Evolutionary conservation across 2,329 filamentous ascomycete species (phyloP).

Genomic region (Monosporascus ibericus): DNA sequence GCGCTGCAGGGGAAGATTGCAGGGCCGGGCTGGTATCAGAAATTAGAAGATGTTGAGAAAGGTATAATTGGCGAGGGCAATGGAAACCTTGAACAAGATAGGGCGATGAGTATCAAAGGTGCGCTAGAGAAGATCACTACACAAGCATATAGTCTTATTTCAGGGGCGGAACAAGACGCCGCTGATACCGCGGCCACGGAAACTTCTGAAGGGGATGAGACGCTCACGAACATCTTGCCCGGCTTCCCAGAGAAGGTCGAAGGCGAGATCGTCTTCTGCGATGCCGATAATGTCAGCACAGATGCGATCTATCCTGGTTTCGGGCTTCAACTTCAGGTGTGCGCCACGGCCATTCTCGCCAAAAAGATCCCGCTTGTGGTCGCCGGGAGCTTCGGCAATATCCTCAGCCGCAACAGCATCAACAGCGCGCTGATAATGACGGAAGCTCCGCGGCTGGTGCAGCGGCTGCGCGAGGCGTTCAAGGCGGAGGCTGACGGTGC

Average conservation of each 20-base stretch:
- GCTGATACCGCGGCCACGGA: neutral
- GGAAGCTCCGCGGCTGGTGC: too few species aligned
- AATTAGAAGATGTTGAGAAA: conserved; percentile 61
- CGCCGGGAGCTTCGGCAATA: conserved; percentile 75
- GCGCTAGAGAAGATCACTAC: conserved; percentile 31
- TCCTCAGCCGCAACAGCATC: conserved; percentile 72
- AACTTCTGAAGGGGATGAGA: conserved; percentile 42
- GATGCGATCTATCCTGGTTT: conserved; percentile 64
- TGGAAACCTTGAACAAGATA: conserved; percentile 56
- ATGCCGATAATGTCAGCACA: too few species aligned
- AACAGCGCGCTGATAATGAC: conserved; percentile 80
- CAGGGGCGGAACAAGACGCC: neutral
- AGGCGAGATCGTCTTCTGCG: conserved; percentile 60
- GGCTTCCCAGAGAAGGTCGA: conserved; percentile 77
- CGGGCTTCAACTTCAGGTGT: conserved; percentile 91
- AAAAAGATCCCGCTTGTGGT: conserved; percentile 76
- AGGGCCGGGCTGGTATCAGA: conserved; percentile 73
- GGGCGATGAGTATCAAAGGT: conserved; percentile 60
- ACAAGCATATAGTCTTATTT: conserved; percentile 4
- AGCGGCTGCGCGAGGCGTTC: conserved; percentile 60
- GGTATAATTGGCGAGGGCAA: conserved; percentile 67
- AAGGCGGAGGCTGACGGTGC: conserved; percentile 29
- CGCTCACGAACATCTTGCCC: conserved; percentile 64
- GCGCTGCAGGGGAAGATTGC: conserved; percentile 65
- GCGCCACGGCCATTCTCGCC: conserved; percentile 78